Percentiles rank a stretch among this genome's conserved stretches.
These are phyloP conservation scores for Candolleomyces aberdarensis DNA, from an alignment of 768 basidiomycete genomes.

Conservation along the genomic window DNA sequence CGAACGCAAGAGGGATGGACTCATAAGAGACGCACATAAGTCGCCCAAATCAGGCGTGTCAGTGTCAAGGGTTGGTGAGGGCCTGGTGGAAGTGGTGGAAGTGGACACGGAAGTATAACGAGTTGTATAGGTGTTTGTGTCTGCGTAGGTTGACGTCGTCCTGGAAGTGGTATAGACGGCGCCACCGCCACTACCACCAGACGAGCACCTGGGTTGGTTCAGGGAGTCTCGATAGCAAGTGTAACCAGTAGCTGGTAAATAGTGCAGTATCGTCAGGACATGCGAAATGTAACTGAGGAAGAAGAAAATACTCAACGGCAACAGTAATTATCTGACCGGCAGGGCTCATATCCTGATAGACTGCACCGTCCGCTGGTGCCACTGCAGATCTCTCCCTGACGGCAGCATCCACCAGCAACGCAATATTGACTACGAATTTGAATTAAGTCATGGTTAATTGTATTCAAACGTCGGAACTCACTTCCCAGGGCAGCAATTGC, in stretches of 20 bases:
- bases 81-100: not conserved
- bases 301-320: not conserved
- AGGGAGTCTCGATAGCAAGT: not conserved
- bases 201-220: too few species aligned
- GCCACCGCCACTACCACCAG: too few species aligned
- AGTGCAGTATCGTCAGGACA: too few species aligned
- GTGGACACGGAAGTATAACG: not conserved
- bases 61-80: too few species aligned
- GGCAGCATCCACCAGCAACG: not conserved
- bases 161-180: too few species aligned
- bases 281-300: not conserved
- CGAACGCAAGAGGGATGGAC: too few species aligned
- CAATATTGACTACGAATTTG: not conserved
- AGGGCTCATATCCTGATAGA: not conserved
- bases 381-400: not conserved
- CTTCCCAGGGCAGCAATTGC: too few species aligned
- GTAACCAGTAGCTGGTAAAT: not conserved
- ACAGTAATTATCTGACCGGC: not conserved
- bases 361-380: not conserved
- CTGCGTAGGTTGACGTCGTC: too few species aligned
- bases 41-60: too few species aligned
- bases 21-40: not conserved
- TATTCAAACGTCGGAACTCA: too few species aligned
- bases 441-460: not conserved
- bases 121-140: too few species aligned